Conservation (phyloP, 2,329 filamentous ascomycete species). For the Kalmusia sp. region DNA sequence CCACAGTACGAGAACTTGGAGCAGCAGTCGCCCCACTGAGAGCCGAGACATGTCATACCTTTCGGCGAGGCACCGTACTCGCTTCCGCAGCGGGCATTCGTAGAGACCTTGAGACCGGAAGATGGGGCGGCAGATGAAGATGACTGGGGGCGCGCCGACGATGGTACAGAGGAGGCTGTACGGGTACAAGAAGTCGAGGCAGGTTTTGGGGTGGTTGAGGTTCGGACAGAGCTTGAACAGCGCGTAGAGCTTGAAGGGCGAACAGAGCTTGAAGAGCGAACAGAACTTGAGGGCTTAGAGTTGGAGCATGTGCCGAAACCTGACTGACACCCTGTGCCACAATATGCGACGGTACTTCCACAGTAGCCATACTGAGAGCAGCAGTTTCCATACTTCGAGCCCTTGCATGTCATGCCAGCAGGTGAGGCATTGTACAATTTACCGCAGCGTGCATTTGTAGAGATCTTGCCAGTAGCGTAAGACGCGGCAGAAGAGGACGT, state of each 20-base stretch:
- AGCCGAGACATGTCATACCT: slow-evolving; percentile 8
- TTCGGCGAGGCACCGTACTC: slow-evolving; percentile 2
- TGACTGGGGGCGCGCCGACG: too few species aligned
- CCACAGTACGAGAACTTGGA: slow-evolving; percentile 14
- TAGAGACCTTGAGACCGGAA: slow-evolving; percentile 3
- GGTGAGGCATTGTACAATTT: slow-evolving; percentile 4
- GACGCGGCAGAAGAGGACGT: too few species aligned
- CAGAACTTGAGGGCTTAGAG: neutral
- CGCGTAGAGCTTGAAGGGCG: too few species aligned
- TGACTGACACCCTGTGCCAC: slow-evolving; percentile 18
- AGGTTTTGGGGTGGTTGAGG: too few species aligned
- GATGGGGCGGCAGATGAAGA: too few species aligned
- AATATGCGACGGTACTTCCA: slow-evolving; percentile 22
- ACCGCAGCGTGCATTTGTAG: slow-evolving; percentile 2
- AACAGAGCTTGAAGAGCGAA: too few species aligned
- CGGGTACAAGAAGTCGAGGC: too few species aligned
- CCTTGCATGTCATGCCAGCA: slow-evolving; percentile 47
- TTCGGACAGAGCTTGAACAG: too few species aligned
- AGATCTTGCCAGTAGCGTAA: too few species aligned
- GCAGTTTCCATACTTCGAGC: slow-evolving; percentile 49
- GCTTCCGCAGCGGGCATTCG: slow-evolving; percentile 12
- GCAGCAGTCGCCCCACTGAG: slow-evolving; percentile 11
- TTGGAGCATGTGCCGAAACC: slow-evolving; percentile 18
- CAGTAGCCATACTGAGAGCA: slow-evolving; percentile 45
- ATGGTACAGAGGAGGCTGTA: too few species aligned